phyloP scores from a whole-genome alignment of 139 green algal genomes.

The Closterium sp. region DNA sequence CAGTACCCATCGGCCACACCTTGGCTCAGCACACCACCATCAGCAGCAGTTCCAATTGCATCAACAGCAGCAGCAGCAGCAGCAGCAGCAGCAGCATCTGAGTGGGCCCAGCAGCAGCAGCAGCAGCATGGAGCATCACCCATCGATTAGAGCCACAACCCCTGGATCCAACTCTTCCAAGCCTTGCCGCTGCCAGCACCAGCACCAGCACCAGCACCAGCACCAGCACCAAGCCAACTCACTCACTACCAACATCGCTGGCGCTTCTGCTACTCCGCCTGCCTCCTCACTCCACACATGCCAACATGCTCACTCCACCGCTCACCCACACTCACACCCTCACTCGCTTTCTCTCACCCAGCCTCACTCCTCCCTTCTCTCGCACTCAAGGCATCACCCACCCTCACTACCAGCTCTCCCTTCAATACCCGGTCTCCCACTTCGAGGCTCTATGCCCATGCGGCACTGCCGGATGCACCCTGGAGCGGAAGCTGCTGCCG shows the following conservation, averaged over 20 bases:
- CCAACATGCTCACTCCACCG: background rate
- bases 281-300: background rate
- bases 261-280: background rate
- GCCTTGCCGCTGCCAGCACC: background rate
- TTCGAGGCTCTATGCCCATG: background rate
- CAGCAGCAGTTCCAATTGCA: background rate
- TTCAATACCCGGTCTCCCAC: background rate
- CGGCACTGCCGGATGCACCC: background rate
- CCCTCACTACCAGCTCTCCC: background rate
- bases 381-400: background rate
- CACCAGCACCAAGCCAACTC: background rate
- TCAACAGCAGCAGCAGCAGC: background rate
- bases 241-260: background rate
- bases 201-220: background rate
- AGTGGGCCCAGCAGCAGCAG: background rate
- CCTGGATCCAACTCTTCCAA: background rate
- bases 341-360: background rate
- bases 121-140: background rate
- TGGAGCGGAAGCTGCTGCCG: background rate
- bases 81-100: too few relatives aligned
- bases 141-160: background rate
- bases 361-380: background rate
- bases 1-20: too few relatives aligned
- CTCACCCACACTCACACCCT: background rate
- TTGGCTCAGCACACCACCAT: background rate